A percentile compares a stretch with the other conserved stretches of the same genome.
phyloP scores from a whole-genome alignment of 345 rosid species.

The Eucalyptus leucophloia region DNA sequence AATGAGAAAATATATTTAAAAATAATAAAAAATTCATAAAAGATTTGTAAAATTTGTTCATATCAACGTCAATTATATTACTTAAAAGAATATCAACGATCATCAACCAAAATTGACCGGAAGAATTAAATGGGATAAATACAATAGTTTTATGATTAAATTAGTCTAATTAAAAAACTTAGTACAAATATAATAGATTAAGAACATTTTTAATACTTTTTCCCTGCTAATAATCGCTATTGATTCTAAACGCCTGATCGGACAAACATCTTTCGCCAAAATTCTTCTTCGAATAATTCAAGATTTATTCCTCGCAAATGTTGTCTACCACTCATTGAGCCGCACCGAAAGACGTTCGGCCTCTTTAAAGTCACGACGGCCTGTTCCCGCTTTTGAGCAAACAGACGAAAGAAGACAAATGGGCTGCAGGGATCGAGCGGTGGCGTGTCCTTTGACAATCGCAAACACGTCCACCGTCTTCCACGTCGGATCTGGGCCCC shows the following conservation, averaged over 20 bases:
- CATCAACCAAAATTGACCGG: fast-evolving
- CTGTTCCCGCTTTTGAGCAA: background rate
- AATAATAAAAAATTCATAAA: fast-evolving
- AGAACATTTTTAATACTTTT: background rate
- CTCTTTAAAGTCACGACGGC: background rate
- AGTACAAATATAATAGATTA: background rate
- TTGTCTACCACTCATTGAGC: background rate
- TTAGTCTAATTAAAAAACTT: fast-evolving
- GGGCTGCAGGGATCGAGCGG: background rate
- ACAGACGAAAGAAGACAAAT: background rate
- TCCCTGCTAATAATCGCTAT: background rate
- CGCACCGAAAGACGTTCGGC: background rate
- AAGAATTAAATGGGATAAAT: background rate
- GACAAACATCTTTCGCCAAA: background rate
- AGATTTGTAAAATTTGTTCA: too few relatives aligned
- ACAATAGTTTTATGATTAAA: background rate
- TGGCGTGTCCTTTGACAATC: background rate
- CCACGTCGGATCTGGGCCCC: background rate
- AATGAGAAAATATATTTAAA: too few relatives aligned
- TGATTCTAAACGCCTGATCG: background rate
- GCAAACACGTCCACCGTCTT: background rate
- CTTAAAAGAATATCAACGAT: too few relatives aligned
- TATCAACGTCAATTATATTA: fast-evolving
- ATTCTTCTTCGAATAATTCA: background rate
- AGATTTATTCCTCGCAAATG: background rate